Base-by-base conservation (phyloP, 2,329 filamentous ascomycete species). In the Aspergillus fijiensis region DNA sequence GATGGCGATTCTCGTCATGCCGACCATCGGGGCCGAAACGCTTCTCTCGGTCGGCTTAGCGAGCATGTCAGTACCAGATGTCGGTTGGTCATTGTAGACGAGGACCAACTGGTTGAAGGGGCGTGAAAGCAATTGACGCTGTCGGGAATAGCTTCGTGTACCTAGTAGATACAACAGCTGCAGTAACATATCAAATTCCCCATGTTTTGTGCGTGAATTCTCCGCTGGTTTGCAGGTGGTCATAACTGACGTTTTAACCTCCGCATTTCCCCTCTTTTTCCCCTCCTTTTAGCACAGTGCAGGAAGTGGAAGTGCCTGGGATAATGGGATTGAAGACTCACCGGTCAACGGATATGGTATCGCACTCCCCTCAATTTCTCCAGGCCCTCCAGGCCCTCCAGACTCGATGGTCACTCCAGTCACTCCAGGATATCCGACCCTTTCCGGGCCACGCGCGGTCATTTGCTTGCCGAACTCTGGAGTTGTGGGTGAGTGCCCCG, bases 241-340 rank as follows among this genome's bases (percentile, higher is more conserved):
- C 11, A 52, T 19, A 9, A 39, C 49, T 55, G 60, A 57, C 54
- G 58, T 57, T 51, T 35, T 47, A 49, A 49, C 10, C 60, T 63
- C 61, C 61, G 61, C 61, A 63, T 63, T 63, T 62, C 59, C 61
- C 61, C 61, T 58, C 55, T 21, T 61, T 63, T 62, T 23, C 5
- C 29, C 39, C 47, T 51, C 51, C 55, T 49, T 58, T 45, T 16
- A 45, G 39, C 16, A 45, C 39, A 1, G 39, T 60, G 60, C 57
- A 49, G n/a, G 52, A 35, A 39, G 16, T 14, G 53, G 19, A 39
- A 31, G 39, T 45, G 25, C 23, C 55, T 39, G 57, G 51, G 57
- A 21, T 21, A 21, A 21, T 21, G 21, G 21, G 2, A 48, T 56
- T 19, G 47, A 42, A 23, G 39, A 19, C 49, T 61, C 61, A 63